Percentiles rank a stretch among this genome's conserved stretches.
Conservation (phyloP, 2,329 filamentous ascomycete species). For the Cladosporium phlei region DNA sequence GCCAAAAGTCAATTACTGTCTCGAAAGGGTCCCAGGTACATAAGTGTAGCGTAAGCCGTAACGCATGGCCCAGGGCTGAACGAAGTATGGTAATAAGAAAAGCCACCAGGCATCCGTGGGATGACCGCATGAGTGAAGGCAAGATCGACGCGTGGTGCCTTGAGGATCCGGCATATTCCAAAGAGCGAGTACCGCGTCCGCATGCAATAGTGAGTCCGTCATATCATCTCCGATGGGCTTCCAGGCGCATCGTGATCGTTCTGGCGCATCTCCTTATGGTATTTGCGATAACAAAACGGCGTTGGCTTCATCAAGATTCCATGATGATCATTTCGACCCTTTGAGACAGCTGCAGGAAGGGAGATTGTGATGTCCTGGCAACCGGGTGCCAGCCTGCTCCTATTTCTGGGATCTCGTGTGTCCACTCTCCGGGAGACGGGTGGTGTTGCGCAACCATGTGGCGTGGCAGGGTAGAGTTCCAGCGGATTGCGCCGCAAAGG, state of each 20-base stretch:
- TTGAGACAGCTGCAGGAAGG: background rate
- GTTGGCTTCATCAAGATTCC: background rate
- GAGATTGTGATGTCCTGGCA: background rate
- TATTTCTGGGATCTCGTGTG: slow-evolving; percentile 7
- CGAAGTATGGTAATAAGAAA: background rate
- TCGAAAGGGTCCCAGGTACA: background rate
- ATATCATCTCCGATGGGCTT: slow-evolving; percentile 11
- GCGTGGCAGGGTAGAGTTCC: slow-evolving; percentile 5
- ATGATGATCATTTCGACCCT: background rate
- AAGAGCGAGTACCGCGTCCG: background rate
- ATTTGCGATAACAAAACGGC: too few species aligned
- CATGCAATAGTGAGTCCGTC: slow-evolving; percentile 11
- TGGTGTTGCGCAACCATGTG: slow-evolving; percentile 12
- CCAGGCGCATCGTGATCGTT: slow-evolving; percentile 1
- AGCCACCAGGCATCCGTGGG: background rate
- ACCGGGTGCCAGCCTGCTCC: slow-evolving; percentile 13
- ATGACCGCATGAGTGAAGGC: slow-evolving; percentile 1
- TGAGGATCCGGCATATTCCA: slow-evolving; percentile 9
- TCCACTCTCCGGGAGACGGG: slow-evolving; percentile 2
- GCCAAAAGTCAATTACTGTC: background rate
- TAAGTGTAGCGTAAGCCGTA: background rate
- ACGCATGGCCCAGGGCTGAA: too few species aligned
- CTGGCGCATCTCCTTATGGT: background rate
- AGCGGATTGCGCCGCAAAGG: slow-evolving; percentile 5
- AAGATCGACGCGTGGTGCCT: background rate